Evolutionary conservation across 2,329 filamentous ascomycete species (phyloP).

Genomic region (Albophoma yamanashiensis): DNA sequence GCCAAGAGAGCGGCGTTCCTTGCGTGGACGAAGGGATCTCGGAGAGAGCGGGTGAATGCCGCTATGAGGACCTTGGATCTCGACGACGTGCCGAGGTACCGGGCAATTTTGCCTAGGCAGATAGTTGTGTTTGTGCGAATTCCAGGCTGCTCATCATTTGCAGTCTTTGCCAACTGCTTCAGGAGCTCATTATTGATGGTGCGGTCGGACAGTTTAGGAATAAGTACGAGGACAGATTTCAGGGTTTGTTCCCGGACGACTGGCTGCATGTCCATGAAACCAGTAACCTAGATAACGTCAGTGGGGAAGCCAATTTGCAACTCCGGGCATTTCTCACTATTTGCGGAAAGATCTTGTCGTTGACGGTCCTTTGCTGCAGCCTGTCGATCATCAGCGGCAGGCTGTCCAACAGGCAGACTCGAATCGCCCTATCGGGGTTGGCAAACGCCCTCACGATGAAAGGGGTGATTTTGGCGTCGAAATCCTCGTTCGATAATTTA

Average conservation of each 20-base stretch:
- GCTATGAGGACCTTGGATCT: slow-evolving; percentile 86
- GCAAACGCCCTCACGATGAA: slow-evolving; percentile 80
- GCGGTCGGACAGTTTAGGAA: slow-evolving; percentile 82
- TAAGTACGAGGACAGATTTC: slow-evolving; percentile 81
- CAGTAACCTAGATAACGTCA: slow-evolving; percentile 55
- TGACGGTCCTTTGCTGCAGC: slow-evolving; percentile 77
- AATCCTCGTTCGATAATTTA: slow-evolving; percentile 84
- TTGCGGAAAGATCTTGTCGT: slow-evolving; percentile 93
- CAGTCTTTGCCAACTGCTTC: slow-evolving; percentile 84
- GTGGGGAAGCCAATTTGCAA: background rate
- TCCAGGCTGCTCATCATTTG: slow-evolving; percentile 93
- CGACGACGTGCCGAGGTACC: slow-evolving; percentile 67
- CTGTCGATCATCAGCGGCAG: slow-evolving; percentile 86
- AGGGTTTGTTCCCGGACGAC: slow-evolving; percentile 92
- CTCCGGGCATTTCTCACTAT: slow-evolving; percentile 45
- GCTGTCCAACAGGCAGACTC: slow-evolving; percentile 84
- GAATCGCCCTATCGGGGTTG: slow-evolving; percentile 83
- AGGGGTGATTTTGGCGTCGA: slow-evolving; percentile 71
- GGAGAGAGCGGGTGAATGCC: slow-evolving; percentile 78
- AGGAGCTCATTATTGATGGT: slow-evolving; percentile 89
- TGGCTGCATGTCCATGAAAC: slow-evolving; percentile 85
- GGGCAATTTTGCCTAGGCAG: slow-evolving; percentile 90
- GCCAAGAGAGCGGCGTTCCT: slow-evolving; percentile 83
- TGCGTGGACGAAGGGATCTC: slow-evolving; percentile 91
- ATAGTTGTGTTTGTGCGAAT: slow-evolving; percentile 98